Evolutionary conservation across 108 stramenopile species (phyloP).

Genomic region (Pelagomonas calceolata): DNA sequence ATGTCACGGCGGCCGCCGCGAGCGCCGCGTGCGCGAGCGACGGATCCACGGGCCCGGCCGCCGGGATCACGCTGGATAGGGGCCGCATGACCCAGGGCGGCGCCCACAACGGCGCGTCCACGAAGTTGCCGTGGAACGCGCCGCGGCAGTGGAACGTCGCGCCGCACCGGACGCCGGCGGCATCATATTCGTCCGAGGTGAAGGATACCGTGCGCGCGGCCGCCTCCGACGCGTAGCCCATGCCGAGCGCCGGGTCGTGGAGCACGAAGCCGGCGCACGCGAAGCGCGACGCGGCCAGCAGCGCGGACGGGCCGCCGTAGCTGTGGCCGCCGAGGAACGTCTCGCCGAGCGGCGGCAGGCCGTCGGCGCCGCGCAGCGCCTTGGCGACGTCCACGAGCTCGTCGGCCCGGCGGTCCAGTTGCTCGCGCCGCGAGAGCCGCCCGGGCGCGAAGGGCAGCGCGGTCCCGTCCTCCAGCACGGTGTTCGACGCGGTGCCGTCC

Average conservation of each 20-base stretch:
- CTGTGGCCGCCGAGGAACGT: conserved; percentile 20
- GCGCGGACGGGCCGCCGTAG: conserved; percentile 20
- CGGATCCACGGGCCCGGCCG: conserved; percentile 17
- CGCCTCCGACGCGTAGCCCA: conserved; percentile 21
- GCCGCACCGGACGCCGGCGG: conserved; percentile 18
- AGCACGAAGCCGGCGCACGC: conserved; percentile 9
- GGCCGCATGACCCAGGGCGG: conserved; percentile 15
- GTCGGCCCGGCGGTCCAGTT: conserved; percentile 19
- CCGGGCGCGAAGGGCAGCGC: conserved; percentile 9
- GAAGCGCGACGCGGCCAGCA: conserved; percentile 21
- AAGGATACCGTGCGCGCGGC: conserved; percentile 18
- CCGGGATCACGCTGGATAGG: conserved; percentile 12
- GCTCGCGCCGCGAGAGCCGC: conserved; percentile 13
- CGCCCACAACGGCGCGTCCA: conserved; percentile 25
- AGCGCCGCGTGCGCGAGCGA: conserved; percentile 10
- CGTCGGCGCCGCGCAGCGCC: neutral
- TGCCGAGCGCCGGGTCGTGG: conserved; percentile 28
- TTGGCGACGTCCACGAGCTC: conserved; percentile 17
- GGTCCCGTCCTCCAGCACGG: conserved; percentile 11
- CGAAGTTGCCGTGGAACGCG: conserved; percentile 17
- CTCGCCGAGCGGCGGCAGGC: neutral
- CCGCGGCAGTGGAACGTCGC: conserved; percentile 16
- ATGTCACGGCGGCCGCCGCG: conserved; percentile 9
- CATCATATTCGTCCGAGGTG: conserved; percentile 16
- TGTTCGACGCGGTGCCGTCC: conserved; percentile 19